Evolutionary conservation across 441 rosid species (phyloP).

Genomic region (Flueggea neowawraea): DNA sequence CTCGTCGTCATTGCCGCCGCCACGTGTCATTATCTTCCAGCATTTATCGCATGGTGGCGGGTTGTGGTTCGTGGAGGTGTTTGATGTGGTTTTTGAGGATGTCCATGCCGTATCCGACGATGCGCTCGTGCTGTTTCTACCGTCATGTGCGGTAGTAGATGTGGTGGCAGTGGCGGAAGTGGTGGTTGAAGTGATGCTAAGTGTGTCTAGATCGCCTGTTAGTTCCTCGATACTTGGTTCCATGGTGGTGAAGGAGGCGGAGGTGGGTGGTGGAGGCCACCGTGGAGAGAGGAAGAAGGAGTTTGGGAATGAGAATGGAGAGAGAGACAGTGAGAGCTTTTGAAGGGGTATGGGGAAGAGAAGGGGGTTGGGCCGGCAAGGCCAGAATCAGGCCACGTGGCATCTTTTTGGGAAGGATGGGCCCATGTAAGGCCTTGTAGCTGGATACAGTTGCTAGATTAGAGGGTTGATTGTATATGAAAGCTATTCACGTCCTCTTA

Average conservation of each 20-base stretch:
- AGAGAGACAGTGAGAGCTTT: slow-evolving; percentile 11
- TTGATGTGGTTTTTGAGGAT: slow-evolving; percentile 19
- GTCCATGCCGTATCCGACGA: neutral
- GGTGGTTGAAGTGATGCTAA: slow-evolving; percentile 40
- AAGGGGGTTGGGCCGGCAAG: slow-evolving; percentile 23
- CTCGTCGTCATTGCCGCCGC: slow-evolving; percentile 8
- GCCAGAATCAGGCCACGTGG: slow-evolving; percentile 24
- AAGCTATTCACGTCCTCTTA: neutral
- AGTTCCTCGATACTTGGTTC: slow-evolving; percentile 25
- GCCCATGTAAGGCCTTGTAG: slow-evolving; percentile 7
- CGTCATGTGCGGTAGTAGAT: slow-evolving; percentile 8
- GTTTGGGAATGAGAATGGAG: neutral
- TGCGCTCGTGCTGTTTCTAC: neutral
- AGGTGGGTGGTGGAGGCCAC: neutral
- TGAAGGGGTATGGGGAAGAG: neutral
- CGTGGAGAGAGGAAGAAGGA: neutral
- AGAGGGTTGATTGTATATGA: no score
- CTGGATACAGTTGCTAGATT: slow-evolving; percentile 6
- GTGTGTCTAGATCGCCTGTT: slow-evolving; percentile 36
- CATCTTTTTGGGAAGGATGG: slow-evolving; percentile 10
- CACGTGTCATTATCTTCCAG: slow-evolving; percentile 32
- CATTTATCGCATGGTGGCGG: slow-evolving; percentile 25
- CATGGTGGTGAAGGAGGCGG: slow-evolving; percentile 19
- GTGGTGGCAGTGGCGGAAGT: slow-evolving; percentile 12
- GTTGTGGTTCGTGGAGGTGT: slow-evolving; percentile 27